Evolutionary conservation across 345 rosid species (phyloP), one percentile per base, ranked within the genome.

Genomic region (Euphorbia tirucalli): DNA sequence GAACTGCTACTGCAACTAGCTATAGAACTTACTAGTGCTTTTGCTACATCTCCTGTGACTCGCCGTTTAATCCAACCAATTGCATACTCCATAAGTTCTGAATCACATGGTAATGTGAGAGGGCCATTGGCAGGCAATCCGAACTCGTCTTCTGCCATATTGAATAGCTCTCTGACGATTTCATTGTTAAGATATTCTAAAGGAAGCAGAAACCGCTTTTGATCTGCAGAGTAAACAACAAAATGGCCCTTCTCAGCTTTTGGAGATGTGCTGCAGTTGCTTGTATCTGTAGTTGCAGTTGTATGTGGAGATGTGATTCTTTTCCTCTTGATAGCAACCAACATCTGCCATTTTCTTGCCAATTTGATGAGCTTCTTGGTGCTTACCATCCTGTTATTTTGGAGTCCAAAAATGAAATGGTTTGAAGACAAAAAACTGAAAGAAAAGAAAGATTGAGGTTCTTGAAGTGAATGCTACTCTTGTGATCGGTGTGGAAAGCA

Each of bases 271-370:
- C 58, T 60, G 9, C 63, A 11, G 63, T 32, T 15, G 25, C 24
- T 22, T 32, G 32, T 13, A 18, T 54, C 39, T 69, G 50, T 68
- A 31, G 16, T 31, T 14, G 15, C 39, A 3, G 4, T 9, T 1
- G 22, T 4, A 11, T 41, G 43, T 21, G 70, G 64, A n/a, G 11
- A 54, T 1, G 57, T 56, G 31, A 63, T 52, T 43, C 70, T 21
- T 39, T 64, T 55, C 30, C 60, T 22, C 61, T 46, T 62, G 27
- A 44, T 19, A 25, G 56, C 65, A 55, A 64, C 75, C 27, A 63
- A 1, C 24, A 52, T 63, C 69, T 61, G 69, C 75, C 75, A 72
- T 39, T 72, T 72, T 50, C 62, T 72, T 18, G 69, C 64, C 49
- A 71, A n/a, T 60, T 60, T 59, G 30, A 61, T n/a, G 44, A 61